These are phyloP conservation scores for Xylaria bambusicola DNA, from an alignment of 495 filamentous ascomycete genomes.

Conservation along the genomic window DNA sequence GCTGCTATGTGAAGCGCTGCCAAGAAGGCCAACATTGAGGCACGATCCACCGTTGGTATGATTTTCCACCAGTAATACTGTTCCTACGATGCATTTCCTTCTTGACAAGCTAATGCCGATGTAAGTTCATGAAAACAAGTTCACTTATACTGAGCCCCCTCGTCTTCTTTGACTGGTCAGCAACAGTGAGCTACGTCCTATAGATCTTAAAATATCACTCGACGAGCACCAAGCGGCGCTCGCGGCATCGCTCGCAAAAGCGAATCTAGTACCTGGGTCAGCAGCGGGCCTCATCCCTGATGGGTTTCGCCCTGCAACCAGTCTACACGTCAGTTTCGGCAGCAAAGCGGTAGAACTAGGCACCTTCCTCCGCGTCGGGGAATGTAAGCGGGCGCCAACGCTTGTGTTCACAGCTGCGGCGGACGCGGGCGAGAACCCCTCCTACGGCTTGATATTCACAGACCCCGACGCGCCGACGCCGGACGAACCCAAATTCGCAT, in stretches of 20 bases:
- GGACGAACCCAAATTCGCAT: conserved; percentile 34
- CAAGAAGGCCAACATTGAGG: conserved; percentile 1
- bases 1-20: too few relatives aligned
- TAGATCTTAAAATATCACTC: conserved; percentile 4
- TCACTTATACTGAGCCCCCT: neutral
- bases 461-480: conserved; percentile 35
- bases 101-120: neutral
- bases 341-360: conserved; percentile 22
- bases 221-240: conserved; percentile 15
- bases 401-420: conserved; percentile 21
- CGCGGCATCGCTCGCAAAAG: conserved; percentile 20
- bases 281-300: conserved; percentile 25
- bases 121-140: neutral
- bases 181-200: too few relatives aligned
- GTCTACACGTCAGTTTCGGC: conserved; percentile 23
- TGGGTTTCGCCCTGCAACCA: conserved; percentile 25
- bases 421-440: conserved; percentile 1
- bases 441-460: conserved; percentile 27
- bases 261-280: conserved; percentile 26
- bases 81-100: neutral
- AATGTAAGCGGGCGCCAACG: conserved; percentile 25
- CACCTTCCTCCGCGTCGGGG: conserved; percentile 26
- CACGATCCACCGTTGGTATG: neutral
- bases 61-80: conserved; percentile 19
- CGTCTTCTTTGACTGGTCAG: neutral